Evolutionary conservation across 371 early-diverging fungal species (phyloP).

Genomic region (Mortierella sp.): DNA sequence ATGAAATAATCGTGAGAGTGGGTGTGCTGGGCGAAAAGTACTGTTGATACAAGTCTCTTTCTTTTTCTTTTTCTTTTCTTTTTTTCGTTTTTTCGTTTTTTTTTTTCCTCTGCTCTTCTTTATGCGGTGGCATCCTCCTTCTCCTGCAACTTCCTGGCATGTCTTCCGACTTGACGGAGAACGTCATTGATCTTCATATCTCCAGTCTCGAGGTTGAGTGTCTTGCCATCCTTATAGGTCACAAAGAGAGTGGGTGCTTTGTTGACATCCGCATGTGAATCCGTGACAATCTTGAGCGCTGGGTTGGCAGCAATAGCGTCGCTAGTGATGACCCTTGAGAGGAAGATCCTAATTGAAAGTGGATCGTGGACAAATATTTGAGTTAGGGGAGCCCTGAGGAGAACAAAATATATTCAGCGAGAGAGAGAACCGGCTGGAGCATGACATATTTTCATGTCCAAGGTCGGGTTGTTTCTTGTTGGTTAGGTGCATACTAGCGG

Average conservation of each 20-base stretch:
- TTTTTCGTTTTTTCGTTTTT: not conserved
- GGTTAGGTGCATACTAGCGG: too few relatives aligned
- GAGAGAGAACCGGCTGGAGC: too few relatives aligned
- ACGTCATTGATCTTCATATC: conserved; percentile 65
- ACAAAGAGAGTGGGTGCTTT: conserved; percentile 61
- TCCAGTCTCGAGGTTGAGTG: conserved; percentile 59
- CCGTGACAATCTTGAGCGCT: conserved; percentile 61
- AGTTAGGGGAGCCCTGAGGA: too few relatives aligned
- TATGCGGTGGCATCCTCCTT: conserved; percentile 63
- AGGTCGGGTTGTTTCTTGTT: too few relatives aligned
- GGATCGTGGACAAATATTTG: too few relatives aligned
- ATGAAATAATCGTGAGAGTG: too few relatives aligned
- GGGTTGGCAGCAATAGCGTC: conserved; percentile 64
- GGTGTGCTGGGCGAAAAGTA: too few relatives aligned
- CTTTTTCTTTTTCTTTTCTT: not conserved
- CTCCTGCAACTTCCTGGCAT: conserved; percentile 70
- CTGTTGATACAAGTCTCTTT: not conserved
- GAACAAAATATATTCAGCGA: too few relatives aligned
- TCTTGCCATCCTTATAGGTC: conserved; percentile 69
- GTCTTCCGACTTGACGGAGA: conserved; percentile 64
- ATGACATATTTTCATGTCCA: too few relatives aligned
- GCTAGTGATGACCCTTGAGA: conserved; percentile 66
- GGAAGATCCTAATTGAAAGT: conserved; percentile 59
- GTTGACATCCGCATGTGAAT: conserved; percentile 58
- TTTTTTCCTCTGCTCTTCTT: conserved; percentile 24